Evolutionary conservation across 176 grass and related monocot genomes (phyloP).

Genomic region (maize (Zea mays)): Zm-B73-REFERENCE-NAM-5.0 NC_050102.1:178095001-178095500

Average conservation of each 20-base stretch:
- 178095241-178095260: slow-evolving; percentile 25
- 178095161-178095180: slow-evolving; percentile 48
- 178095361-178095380: background rate
- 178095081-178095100: slow-evolving; percentile 41
- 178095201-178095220: slow-evolving; percentile 52
- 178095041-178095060: background rate
- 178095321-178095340: background rate
- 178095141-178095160: slow-evolving; percentile 54
- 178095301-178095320: slow-evolving; percentile 28
- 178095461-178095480: slow-evolving; percentile 48
- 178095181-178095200: slow-evolving; percentile 34
- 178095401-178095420: too few species aligned
- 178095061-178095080: slow-evolving; percentile 45
- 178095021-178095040: slow-evolving; percentile 24
- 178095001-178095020: background rate
- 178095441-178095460: slow-evolving; percentile 32
- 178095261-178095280: background rate
- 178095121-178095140: slow-evolving; percentile 42
- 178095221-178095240: slow-evolving; percentile 45
- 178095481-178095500: slow-evolving; percentile 17
- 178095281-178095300: slow-evolving; percentile 38
- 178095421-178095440: background rate
- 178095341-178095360: too few species aligned
- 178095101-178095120: slow-evolving; percentile 6
- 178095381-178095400: too few species aligned